Percentiles rank a stretch among this genome's conserved stretches.
Evolutionary conservation across 2,329 filamentous ascomycete species (phyloP).

Genomic region (Trichoderma gracile): DNA sequence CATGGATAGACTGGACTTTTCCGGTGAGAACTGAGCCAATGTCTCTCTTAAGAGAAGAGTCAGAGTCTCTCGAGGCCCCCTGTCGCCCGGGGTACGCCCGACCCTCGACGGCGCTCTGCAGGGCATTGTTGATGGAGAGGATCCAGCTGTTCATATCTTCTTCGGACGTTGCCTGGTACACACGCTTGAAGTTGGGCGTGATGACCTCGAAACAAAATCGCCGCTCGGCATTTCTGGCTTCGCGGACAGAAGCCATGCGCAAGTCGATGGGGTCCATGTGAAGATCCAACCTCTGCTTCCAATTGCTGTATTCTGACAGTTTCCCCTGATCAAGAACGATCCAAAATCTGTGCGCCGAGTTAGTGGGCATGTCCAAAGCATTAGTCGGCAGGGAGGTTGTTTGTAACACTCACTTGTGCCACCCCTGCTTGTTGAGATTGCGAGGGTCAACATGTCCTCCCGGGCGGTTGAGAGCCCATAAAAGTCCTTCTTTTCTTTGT

Average conservation of each 20-base stretch:
- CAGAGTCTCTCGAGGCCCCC: slow-evolving; percentile 41
- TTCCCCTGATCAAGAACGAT: slow-evolving; percentile 96
- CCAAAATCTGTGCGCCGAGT: slow-evolving; percentile 71
- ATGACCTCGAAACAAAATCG: slow-evolving; percentile 99
- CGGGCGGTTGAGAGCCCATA: slow-evolving; percentile 92
- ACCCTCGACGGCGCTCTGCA: slow-evolving; percentile 93
- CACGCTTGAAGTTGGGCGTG: slow-evolving; percentile 90
- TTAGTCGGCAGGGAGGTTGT: background rate
- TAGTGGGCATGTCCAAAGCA: slow-evolving; percentile 25
- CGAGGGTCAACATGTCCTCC: slow-evolving; percentile 94
- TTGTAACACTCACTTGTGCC: slow-evolving; percentile 80
- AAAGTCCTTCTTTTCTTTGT: slow-evolving; percentile 85
- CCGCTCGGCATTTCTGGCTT: slow-evolving; percentile 90
- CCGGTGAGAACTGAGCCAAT: slow-evolving; percentile 92
- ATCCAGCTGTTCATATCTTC: slow-evolving; percentile 99
- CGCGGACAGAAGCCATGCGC: slow-evolving; percentile 92
- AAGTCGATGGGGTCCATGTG: slow-evolving; percentile 98
- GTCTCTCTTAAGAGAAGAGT: slow-evolving; percentile 70
- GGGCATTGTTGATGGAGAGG: slow-evolving; percentile 89
- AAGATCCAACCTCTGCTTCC: slow-evolving; percentile 94
- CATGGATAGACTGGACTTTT: slow-evolving; percentile 75
- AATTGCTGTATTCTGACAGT: slow-evolving; percentile 97
- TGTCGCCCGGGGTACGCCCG: slow-evolving; percentile 61
- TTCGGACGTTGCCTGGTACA: slow-evolving; percentile 96
- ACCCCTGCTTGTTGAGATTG: slow-evolving; percentile 93